Conservation (phyloP, 2,329 filamentous ascomycete genomes). For the Fusarium sterilihyphosum region DNA sequence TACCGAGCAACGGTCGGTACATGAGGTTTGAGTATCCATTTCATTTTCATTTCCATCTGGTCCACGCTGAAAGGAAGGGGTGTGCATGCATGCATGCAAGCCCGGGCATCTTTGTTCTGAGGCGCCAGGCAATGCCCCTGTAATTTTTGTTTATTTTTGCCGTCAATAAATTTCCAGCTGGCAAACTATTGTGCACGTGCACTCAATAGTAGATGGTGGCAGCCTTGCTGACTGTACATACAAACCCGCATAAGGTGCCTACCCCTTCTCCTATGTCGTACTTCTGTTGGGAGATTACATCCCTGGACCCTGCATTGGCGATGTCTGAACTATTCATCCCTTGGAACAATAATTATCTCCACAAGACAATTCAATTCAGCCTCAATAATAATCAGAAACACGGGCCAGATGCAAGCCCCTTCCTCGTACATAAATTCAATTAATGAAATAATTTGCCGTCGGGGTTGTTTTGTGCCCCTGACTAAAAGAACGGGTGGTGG, state of each 20-base stretch:
- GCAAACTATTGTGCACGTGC: conserved; percentile 25
- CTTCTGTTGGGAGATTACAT: conserved; percentile 45
- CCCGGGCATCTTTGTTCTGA: conserved; percentile 2
- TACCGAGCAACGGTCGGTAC: conserved; percentile 29
- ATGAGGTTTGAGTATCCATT: conserved; percentile 18
- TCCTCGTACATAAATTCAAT: neutral
- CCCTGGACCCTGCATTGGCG: conserved; percentile 37
- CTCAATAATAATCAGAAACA: conserved; percentile 25
- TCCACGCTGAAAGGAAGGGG: conserved; percentile 19
- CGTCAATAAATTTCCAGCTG: conserved; percentile 5
- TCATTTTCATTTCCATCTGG: neutral
- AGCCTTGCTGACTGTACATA: conserved; percentile 4
- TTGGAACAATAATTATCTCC: conserved; percentile 25
- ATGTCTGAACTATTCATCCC: conserved; percentile 26
- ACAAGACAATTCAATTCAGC: conserved; percentile 23
- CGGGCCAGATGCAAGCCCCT: conserved; percentile 17
- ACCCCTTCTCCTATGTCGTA: conserved; percentile 41
- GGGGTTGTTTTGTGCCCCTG: conserved; percentile 34
- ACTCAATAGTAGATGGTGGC: conserved; percentile 10
- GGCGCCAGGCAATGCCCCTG: conserved; percentile 12
- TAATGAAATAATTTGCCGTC: conserved; percentile 1
- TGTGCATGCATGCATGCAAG: neutral
- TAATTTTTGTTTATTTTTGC: conserved; percentile 13
- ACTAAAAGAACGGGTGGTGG: conserved; percentile 42
- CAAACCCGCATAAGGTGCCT: neutral